These are phyloP conservation scores for Coelastrella sp. DNA, from an alignment of 139 green algal species.

Conservation along the genomic window DNA sequence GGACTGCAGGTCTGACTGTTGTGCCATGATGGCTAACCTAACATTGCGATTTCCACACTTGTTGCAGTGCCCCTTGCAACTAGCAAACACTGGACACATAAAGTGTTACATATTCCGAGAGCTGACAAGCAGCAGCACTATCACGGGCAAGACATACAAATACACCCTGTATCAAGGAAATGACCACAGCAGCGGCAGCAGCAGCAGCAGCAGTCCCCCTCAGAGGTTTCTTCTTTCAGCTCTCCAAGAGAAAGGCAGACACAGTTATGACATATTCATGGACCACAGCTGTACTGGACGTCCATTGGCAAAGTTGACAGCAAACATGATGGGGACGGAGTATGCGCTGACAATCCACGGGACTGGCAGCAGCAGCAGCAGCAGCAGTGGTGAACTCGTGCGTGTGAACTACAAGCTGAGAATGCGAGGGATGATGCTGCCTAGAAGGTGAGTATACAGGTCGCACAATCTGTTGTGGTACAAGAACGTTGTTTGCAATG, in stretches of 20 bases:
- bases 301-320: background rate
- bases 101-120: slow-evolving; percentile 29
- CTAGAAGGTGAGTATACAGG: slow-evolving; percentile 9
- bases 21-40: background rate
- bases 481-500: background rate
- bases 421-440: slow-evolving; percentile 37
- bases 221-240: slow-evolving; percentile 33
- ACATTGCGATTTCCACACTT: background rate
- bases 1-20: background rate
- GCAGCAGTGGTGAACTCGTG: background rate
- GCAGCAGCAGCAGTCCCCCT: no score
- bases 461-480: background rate
- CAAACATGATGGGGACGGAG: slow-evolving; percentile 27
- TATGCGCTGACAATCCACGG: slow-evolving; percentile 5
- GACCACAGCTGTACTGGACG: background rate
- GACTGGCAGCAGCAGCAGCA: slow-evolving; percentile 16
- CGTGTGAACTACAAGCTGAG: slow-evolving; percentile 32
- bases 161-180: slow-evolving; percentile 22
- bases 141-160: background rate
- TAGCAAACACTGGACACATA: background rate
- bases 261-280: background rate
- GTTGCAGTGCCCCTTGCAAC: slow-evolving; percentile 29
- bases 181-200: slow-evolving; percentile 14
- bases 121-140: background rate
- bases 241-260: background rate